These are phyloP conservation scores for Pseudocohnilembus persalinus DNA, from an alignment of 169 alveolate species.

Conservation along the genomic window DNA sequence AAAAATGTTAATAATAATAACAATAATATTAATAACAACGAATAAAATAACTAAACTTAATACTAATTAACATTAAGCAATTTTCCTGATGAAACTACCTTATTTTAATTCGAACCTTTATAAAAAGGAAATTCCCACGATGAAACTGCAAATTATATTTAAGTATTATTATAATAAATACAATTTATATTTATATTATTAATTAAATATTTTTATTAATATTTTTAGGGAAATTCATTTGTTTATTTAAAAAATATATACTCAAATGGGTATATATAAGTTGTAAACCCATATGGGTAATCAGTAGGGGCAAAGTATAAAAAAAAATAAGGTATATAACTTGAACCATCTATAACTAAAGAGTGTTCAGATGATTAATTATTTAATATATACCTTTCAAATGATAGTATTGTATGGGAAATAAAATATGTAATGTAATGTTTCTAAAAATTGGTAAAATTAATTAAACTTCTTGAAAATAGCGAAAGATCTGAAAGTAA, in stretches of 20 bases:
- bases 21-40: no score
- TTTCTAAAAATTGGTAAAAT: not conserved
- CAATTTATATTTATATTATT: no score
- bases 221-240: not conserved
- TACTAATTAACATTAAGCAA: not conserved
- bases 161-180: not conserved
- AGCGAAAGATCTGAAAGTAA: not conserved
- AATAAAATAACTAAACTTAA: no score
- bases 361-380: not conserved
- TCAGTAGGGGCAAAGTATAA: not conserved
- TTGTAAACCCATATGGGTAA: not conserved
- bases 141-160: not conserved
- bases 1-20: no score
- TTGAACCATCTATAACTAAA: not conserved
- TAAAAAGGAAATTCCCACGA: not conserved
- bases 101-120: not conserved
- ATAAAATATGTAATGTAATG: slow-evolving; percentile 20
- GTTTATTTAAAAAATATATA: not conserved
- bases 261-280: not conserved
- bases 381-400: slow-evolving; percentile 6
- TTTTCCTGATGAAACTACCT: not conserved
- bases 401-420: slow-evolving; percentile 14
- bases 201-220: no score
- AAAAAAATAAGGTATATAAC: no score
- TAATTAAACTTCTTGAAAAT: not conserved